Evolutionary conservation across 305 asterid species (phyloP).

Genomic region (Fraxinus floribunda): DNA sequence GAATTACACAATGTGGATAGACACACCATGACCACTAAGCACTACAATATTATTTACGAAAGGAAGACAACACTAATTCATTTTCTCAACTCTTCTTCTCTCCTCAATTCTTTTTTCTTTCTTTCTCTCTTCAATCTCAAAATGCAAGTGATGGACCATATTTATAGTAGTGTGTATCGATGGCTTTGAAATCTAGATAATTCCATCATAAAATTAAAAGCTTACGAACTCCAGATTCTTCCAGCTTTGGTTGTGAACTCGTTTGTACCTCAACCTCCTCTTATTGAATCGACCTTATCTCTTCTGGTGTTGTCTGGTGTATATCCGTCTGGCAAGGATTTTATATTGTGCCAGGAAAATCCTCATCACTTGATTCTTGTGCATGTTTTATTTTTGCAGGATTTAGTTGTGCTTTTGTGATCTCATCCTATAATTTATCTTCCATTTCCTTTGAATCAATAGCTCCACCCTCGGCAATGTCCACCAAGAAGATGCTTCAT

Average conservation of each 20-base stretch:
- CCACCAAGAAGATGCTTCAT: not conserved
- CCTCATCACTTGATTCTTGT: not conserved
- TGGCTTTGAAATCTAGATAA: not conserved
- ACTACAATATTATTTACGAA: not conserved
- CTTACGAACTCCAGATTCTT: not conserved
- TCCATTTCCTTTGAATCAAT: not conserved
- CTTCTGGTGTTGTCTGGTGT: not conserved
- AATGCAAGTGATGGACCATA: not conserved
- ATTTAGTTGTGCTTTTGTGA: not conserved
- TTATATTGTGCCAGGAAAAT: not conserved
- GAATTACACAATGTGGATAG: not conserved
- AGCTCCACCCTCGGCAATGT: not conserved
- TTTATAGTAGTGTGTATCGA: not conserved
- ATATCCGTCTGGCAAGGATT: not conserved
- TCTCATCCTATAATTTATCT: not conserved
- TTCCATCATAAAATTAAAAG: not conserved
- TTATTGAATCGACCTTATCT: not conserved
- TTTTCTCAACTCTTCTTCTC: not conserved
- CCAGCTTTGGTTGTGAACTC: not conserved
- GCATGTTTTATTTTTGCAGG: not conserved
- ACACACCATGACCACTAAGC: not conserved
- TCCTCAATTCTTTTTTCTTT: not conserved
- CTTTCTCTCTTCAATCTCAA: not conserved
- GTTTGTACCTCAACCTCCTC: not conserved
- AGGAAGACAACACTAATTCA: not conserved